Evolutionary conservation across 192 early-diverging fungal genomes (phyloP).

Genomic region (Coemansia sp.): DNA sequence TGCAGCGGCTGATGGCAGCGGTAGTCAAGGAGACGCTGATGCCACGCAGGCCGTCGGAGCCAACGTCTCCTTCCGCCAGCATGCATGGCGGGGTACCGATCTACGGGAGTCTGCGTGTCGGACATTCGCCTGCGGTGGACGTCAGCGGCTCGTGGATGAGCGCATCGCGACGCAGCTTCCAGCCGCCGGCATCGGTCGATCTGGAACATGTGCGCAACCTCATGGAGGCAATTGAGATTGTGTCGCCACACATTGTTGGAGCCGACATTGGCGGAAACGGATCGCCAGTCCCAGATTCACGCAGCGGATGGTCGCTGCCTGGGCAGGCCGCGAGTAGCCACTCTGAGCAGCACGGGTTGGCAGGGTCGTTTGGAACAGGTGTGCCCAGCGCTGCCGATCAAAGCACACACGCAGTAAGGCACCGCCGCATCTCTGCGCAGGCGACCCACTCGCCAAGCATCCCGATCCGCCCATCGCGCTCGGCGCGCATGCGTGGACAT

Average conservation of each 20-base stretch:
- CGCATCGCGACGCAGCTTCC: not conserved
- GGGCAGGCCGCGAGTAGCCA: conserved; percentile 23
- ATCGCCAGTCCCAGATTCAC: conserved; percentile 35
- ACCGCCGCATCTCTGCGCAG: conserved; percentile 36
- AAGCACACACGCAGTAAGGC: conserved; percentile 27
- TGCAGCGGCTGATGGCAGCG: conserved; percentile 31
- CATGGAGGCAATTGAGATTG: conserved; percentile 42
- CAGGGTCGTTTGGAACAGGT: conserved; percentile 12
- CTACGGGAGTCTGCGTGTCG: conserved; percentile 28
- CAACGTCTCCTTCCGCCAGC: conserved; percentile 27
- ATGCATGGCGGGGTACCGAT: conserved; percentile 22
- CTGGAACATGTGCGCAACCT: conserved; percentile 43
- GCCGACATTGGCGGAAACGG: conserved; percentile 25
- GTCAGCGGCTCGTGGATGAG: conserved; percentile 11
- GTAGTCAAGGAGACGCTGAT: conserved; percentile 40
- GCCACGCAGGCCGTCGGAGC: conserved; percentile 28
- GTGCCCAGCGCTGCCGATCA: conserved; percentile 8
- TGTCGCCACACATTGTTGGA: conserved; percentile 40
- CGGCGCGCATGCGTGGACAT: conserved; percentile 18
- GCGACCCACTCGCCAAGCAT: conserved; percentile 16
- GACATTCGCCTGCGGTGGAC: conserved; percentile 30
- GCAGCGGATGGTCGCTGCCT: conserved; percentile 42
- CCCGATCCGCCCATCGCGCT: conserved; percentile 29
- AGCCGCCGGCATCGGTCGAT: conserved; percentile 12
- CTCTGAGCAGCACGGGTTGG: conserved; percentile 22